Conservation (phyloP, 1,139 yeast species). For the Scheffersomyces illinoinensis region DNA sequence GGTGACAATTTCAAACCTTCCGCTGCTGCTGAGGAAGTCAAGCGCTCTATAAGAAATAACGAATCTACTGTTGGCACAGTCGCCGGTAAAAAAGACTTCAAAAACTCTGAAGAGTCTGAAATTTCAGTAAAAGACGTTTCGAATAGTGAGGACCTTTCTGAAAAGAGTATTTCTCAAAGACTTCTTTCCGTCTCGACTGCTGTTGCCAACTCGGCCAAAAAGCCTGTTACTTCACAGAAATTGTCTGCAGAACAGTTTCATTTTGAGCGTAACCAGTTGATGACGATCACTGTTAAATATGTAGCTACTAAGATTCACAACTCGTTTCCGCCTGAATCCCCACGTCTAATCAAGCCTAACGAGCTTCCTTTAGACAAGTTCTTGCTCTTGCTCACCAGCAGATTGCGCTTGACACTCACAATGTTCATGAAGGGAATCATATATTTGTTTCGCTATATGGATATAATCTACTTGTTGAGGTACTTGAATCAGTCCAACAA, state of each 20-base stretch:
- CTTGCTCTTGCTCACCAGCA: slow-evolving; percentile 37
- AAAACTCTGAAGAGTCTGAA: neutral
- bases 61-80: neutral
- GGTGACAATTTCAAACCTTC: slow-evolving; percentile 4
- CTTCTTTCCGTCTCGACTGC: neutral
- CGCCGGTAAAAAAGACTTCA: neutral
- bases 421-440: slow-evolving; percentile 45
- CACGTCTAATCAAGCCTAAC: slow-evolving; percentile 20
- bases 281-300: slow-evolving; percentile 48
- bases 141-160: neutral
- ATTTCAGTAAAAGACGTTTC: neutral
- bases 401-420: slow-evolving; percentile 38
- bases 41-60: slow-evolving; percentile 13
- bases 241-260: slow-evolving; percentile 8
- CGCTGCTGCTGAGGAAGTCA: slow-evolving; percentile 17
- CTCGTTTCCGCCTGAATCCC: slow-evolving; percentile 45
- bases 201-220: neutral
- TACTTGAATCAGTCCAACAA: slow-evolving; percentile 51
- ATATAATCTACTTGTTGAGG: slow-evolving; percentile 46
- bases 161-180: neutral
- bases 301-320: slow-evolving; percentile 47
- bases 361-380: slow-evolving; percentile 47
- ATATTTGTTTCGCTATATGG: slow-evolving; percentile 51
- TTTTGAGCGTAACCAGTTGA: slow-evolving; percentile 31
- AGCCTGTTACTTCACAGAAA: neutral